phyloP scores from a whole-genome alignment of 495 filamentous ascomycete species.

The Bacidia rubella region DNA sequence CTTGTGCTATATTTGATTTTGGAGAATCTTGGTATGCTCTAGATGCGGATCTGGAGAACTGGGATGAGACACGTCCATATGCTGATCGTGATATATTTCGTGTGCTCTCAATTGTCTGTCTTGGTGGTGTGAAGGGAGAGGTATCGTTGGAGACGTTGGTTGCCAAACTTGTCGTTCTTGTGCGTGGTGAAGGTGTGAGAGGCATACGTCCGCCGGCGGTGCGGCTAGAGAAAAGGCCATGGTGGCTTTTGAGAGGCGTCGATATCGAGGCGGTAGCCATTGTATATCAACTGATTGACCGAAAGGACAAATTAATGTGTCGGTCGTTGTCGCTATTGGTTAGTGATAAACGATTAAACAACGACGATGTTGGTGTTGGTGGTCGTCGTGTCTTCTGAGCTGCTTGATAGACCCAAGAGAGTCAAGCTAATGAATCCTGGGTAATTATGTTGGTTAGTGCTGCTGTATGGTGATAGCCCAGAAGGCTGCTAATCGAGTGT shows the following conservation, averaged over 20 bases:
- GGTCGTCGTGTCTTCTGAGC: slow-evolving; percentile 19
- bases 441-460: slow-evolving; percentile 37
- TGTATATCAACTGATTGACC: slow-evolving; percentile 26
- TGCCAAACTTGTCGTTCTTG: slow-evolving; percentile 34
- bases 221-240: slow-evolving; percentile 80
- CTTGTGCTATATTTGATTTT: slow-evolving; percentile 85
- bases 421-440: slow-evolving; percentile 51
- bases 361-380: slow-evolving; percentile 16
- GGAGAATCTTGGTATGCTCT: slow-evolving; percentile 57
- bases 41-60: slow-evolving; percentile 54
- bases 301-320: slow-evolving; percentile 35
- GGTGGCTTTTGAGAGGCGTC: slow-evolving; percentile 87
- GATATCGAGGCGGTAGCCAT: slow-evolving; percentile 87
- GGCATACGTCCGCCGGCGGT: slow-evolving; percentile 91
- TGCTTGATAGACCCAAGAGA: slow-evolving; percentile 41
- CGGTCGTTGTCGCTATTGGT: slow-evolving; percentile 25
- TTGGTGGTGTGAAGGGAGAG: slow-evolving; percentile 71
- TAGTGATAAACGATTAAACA: slow-evolving; percentile 24
- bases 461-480: slow-evolving; percentile 18
- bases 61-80: slow-evolving; percentile 60
- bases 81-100: slow-evolving; percentile 48
- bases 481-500: slow-evolving; percentile 34
- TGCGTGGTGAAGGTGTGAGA: slow-evolving; percentile 78
- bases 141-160: slow-evolving; percentile 38
- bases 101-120: slow-evolving; percentile 38